Conservation (phyloP, 805 yeast genomes). For the Wickerhamomyces kurtzmanii region DNA sequence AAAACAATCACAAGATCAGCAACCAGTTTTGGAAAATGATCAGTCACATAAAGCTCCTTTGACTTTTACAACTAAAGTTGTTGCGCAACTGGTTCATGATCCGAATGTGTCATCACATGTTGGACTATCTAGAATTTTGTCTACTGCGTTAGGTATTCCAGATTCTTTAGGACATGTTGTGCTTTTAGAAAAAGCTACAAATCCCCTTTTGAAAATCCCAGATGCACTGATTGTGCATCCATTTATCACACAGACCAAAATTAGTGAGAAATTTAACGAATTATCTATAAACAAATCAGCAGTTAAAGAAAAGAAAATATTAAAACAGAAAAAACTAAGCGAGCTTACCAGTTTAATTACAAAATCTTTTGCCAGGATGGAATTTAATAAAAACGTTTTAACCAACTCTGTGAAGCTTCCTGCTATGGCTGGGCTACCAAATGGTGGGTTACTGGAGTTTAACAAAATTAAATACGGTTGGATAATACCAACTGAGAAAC, state of each 20-base stretch:
- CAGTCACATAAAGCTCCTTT: conserved; percentile 2
- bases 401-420: conserved; percentile 49
- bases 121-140: conserved; percentile 43
- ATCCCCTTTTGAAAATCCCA: conserved; percentile 21
- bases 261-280: conserved; percentile 14
- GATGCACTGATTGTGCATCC: conserved; percentile 42
- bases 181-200: conserved; percentile 31
- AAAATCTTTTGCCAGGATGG: conserved; percentile 3
- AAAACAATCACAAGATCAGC: conserved; percentile 10
- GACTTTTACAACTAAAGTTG: conserved; percentile 25
- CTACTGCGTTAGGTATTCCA: conserved; percentile 46
- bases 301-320: conserved; percentile 9
- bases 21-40: conserved; percentile 3
- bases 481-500: conserved; percentile 25
- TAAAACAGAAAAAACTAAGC: conserved; percentile 13
- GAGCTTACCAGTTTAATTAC: conserved; percentile 3
- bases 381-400: conserved; percentile 23
- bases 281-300: conserved; percentile 13
- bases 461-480: conserved; percentile 27
- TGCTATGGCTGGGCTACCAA: conserved; percentile 34
- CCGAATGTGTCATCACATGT: conserved; percentile 26
- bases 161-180: conserved; percentile 42
- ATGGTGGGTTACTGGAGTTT: conserved; percentile 52
- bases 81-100: conserved; percentile 39
- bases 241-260: conserved; percentile 32